A percentile compares a stretch with the other conserved stretches of the same genome.
These are phyloP conservation scores for Lunularia cruciata DNA, from an alignment of 225 moss, liverwort and hornwort species.

Conservation along the genomic window DNA sequence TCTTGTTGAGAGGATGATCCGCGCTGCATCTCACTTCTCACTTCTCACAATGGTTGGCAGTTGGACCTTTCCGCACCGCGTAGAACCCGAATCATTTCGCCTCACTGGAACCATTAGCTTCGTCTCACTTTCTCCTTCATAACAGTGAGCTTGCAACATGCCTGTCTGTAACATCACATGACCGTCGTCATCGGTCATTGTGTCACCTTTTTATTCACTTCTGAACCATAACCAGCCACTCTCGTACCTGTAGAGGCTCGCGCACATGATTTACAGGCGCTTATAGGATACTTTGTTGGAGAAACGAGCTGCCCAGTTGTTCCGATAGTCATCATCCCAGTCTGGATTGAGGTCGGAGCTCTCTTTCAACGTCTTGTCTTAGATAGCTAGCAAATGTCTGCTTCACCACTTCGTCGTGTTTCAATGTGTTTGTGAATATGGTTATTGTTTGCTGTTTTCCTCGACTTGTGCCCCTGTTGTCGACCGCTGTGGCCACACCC, in stretches of 20 bases:
- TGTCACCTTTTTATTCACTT: not conserved
- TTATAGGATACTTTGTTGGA: not conserved
- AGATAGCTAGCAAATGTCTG: not conserved
- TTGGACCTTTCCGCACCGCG: no score
- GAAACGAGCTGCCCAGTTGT: not conserved
- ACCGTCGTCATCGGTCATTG: slow-evolving; percentile 5
- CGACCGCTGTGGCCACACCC: not conserved
- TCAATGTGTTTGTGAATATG: not conserved
- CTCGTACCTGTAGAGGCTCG: not conserved
- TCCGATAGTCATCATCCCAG: not conserved
- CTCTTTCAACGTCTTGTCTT: no score
- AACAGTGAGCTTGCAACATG: not conserved
- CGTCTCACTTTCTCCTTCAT: not conserved
- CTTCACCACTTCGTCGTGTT: not conserved
- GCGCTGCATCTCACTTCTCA: no score
- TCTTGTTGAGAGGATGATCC: no score
- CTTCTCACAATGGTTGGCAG: no score
- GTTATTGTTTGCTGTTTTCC: not conserved
- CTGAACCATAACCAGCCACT: not conserved
- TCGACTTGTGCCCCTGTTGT: not conserved
- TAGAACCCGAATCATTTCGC: not conserved
- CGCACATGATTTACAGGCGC: slow-evolving; percentile 11
- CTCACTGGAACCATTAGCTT: not conserved
- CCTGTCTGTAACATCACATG: slow-evolving; percentile 1
- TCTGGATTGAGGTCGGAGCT: slow-evolving; percentile 19